Percentiles rank a stretch among this genome's conserved stretches.
Conservation (phyloP, 163 green algal species). For the Trebouxiophyceae sp. region DNA sequence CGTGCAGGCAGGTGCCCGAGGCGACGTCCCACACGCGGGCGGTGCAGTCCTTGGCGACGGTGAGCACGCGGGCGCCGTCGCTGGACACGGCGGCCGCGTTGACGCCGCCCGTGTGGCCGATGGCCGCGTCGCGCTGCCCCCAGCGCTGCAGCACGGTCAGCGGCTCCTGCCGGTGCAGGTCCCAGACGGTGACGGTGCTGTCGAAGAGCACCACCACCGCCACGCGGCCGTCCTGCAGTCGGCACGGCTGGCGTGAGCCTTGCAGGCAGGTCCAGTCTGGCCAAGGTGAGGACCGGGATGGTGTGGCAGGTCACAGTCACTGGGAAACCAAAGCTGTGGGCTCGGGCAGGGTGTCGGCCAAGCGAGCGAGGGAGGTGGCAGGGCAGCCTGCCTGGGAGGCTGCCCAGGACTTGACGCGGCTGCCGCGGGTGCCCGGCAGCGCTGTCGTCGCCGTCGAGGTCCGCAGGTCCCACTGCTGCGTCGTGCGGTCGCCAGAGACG, state of each 20-base stretch:
- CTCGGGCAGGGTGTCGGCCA: background rate
- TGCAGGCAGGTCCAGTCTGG: too few species aligned
- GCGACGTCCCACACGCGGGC: slow-evolving; percentile 54
- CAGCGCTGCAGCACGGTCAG: slow-evolving; percentile 29
- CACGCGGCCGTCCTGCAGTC: slow-evolving; percentile 16
- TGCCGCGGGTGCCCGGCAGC: slow-evolving; percentile 37
- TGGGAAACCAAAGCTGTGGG: too few species aligned
- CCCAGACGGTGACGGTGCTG: slow-evolving; percentile 44
- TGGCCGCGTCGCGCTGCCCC: slow-evolving; percentile 30
- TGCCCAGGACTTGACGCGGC: slow-evolving; percentile 60
- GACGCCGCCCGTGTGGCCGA: slow-evolving; percentile 40
- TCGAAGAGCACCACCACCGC: slow-evolving; percentile 67
- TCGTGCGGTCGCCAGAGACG: slow-evolving; percentile 36
- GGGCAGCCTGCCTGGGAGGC: slow-evolving; percentile 25
- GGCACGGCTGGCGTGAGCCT: background rate
- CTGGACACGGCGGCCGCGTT: slow-evolving; percentile 33
- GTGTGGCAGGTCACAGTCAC: too few species aligned
- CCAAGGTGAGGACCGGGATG: too few species aligned
- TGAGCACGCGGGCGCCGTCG: slow-evolving; percentile 6
- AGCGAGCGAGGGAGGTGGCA: too few species aligned
- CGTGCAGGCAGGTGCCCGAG: slow-evolving; percentile 22
- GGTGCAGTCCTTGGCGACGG: slow-evolving; percentile 41
- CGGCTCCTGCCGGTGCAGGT: slow-evolving; percentile 17
- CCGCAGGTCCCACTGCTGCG: slow-evolving; percentile 30
- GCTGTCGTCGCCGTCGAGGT: background rate